Percentiles rank a stretch among this genome's conserved stretches.
Conservation (phyloP, 1,139 yeast species). For the Candida freyschussii region DNA sequence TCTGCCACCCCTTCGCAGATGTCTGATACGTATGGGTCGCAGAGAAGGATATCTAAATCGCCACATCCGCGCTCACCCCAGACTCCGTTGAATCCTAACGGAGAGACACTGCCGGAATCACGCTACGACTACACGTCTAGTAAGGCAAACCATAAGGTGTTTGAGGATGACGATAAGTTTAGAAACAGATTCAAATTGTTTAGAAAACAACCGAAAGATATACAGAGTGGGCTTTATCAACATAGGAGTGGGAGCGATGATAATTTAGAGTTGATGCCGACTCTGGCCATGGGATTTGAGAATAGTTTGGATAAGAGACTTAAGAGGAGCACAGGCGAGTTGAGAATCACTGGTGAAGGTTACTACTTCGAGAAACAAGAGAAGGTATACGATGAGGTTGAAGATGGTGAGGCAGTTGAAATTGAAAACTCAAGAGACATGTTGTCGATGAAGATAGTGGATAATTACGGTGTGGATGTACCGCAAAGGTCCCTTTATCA, state of each 20-base stretch:
- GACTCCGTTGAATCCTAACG: no score
- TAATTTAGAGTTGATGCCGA: constrained; percentile 23
- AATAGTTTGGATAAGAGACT: constrained; percentile 20
- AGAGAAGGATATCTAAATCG: no score
- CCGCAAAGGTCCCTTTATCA: no score
- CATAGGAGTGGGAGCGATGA: constrained; percentile 20
- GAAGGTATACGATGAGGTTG: constrained; percentile 4
- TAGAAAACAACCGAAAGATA: not conserved
- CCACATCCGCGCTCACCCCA: no score
- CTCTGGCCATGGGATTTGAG: constrained; percentile 26
- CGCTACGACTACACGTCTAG: constrained; percentile 7
- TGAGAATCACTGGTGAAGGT: constrained; percentile 24
- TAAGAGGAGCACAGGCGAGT: constrained; percentile 15
- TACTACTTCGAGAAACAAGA: constrained; percentile 16
- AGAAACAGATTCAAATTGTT: constrained; percentile 5
- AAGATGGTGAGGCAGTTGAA: constrained; percentile 4
- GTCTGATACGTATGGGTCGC: no score
- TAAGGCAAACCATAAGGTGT: constrained; percentile 10
- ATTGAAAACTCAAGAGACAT: no score
- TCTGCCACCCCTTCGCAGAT: no score
- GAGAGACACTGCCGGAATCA: no score
- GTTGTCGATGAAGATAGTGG: no score
- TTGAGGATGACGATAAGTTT: constrained; percentile 7
- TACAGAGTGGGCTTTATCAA: constrained; percentile 5
- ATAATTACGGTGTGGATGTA: no score